Percentiles rank a stretch among this genome's conserved stretches.
phyloP scores from a whole-genome alignment of 495 filamentous ascomycete genomes.

The Aspergillus homomorphus region DNA sequence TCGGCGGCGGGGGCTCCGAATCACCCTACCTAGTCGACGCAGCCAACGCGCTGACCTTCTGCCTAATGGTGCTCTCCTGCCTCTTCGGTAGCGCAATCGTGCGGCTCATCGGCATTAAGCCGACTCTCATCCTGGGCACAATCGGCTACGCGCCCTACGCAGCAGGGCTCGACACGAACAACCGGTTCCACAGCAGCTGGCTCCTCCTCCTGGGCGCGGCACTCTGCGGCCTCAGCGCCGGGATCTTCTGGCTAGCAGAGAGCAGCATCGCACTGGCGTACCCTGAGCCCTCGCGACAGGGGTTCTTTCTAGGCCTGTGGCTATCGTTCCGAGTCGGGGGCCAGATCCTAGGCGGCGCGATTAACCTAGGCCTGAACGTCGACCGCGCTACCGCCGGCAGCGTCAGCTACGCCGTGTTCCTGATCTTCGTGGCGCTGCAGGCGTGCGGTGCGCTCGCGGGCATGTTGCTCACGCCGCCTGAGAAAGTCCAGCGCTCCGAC shows the following conservation, averaged over 20 bases:
- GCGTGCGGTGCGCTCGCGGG: slow-evolving; percentile 53
- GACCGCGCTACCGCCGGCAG: slow-evolving; percentile 51
- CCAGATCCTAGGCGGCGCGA: slow-evolving; percentile 62
- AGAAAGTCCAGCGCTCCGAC: slow-evolving; percentile 54
- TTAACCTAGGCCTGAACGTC: slow-evolving; percentile 60
- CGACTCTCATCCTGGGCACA: slow-evolving; percentile 61
- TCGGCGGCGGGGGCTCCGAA: slow-evolving; percentile 62
- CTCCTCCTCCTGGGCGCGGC: slow-evolving; percentile 61
- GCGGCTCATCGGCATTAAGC: slow-evolving; percentile 60
- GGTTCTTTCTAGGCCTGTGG: slow-evolving; percentile 60
- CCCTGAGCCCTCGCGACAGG: slow-evolving; percentile 60
- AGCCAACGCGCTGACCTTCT: slow-evolving; percentile 66
- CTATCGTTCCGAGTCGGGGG: slow-evolving; percentile 58
- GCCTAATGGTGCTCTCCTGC: slow-evolving; percentile 63
- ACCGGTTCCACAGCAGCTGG: slow-evolving; percentile 62
- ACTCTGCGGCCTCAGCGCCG: slow-evolving; percentile 61
- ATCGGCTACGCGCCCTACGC: slow-evolving; percentile 65
- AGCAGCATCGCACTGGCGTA: slow-evolving; percentile 63
- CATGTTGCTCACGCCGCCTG: slow-evolving; percentile 51
- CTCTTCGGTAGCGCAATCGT: slow-evolving; percentile 54
- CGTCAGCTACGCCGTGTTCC: slow-evolving; percentile 58
- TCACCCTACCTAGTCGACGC: slow-evolving; percentile 64
- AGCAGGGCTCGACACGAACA: slow-evolving; percentile 65
- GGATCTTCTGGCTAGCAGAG: slow-evolving; percentile 67
- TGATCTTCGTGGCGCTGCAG: slow-evolving; percentile 61